phyloP scores from a whole-genome alignment of 352 stramenopile genomes.

The Phytophthora ohioensis region DNA sequence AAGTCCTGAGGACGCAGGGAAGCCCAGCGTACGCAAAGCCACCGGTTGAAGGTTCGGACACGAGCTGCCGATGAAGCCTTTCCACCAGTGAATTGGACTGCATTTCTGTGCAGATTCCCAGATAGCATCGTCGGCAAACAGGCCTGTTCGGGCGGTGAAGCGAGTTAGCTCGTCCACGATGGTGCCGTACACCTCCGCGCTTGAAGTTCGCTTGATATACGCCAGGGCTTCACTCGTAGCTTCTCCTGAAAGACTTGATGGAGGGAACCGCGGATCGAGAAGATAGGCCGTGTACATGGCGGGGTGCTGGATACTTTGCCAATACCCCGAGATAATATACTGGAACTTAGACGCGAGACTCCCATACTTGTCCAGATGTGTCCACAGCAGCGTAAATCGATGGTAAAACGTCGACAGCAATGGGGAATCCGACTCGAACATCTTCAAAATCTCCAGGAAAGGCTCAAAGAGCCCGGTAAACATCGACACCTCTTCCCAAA shows the following conservation, averaged over 20 bases:
- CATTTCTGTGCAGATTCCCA: conserved; percentile 81
- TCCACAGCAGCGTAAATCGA: conserved; percentile 72
- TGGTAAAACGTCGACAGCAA: conserved; percentile 81
- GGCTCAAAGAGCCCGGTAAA: conserved; percentile 68
- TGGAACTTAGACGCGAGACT: conserved; percentile 56
- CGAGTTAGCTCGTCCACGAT: conserved; percentile 76
- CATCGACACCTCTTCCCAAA: conserved; percentile 66
- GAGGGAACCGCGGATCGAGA: conserved; percentile 74
- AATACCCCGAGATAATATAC: conserved; percentile 66
- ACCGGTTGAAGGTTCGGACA: conserved; percentile 72
- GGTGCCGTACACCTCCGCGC: conserved; percentile 49
- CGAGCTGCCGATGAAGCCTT: conserved; percentile 80
- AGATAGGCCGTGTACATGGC: conserved; percentile 83
- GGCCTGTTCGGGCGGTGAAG: conserved; percentile 63
- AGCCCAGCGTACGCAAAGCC: conserved; percentile 68
- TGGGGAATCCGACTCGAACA: conserved; percentile 67
- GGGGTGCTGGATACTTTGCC: conserved; percentile 66
- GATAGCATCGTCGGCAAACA: conserved; percentile 80
- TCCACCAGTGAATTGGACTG: conserved; percentile 80
- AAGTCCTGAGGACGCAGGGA: conserved; percentile 66
- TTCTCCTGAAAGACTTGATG: conserved; percentile 60
- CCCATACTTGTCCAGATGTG: conserved; percentile 70
- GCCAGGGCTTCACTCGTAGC: conserved; percentile 64
- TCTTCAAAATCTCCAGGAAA: conserved; percentile 76
- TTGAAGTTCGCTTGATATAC: conserved; percentile 65